Conservation (phyloP, 2,329 filamentous ascomycete genomes). For the Pestalotiopsis sp. region DNA sequence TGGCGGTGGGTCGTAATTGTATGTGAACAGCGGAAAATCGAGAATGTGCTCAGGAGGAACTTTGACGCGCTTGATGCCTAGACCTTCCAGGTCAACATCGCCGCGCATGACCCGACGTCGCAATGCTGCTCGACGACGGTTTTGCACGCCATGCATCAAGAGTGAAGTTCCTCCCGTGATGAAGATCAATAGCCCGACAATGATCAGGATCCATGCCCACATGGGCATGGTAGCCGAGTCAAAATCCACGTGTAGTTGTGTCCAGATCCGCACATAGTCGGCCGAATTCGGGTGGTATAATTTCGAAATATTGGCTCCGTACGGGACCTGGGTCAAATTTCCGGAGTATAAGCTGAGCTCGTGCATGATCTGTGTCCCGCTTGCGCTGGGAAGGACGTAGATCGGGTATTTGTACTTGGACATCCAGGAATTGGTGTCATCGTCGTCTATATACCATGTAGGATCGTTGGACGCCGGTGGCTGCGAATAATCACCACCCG, state of each 20-base stretch:
- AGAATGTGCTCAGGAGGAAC: conserved; percentile 74
- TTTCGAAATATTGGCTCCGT: conserved; percentile 56
- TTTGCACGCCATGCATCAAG: conserved; percentile 78
- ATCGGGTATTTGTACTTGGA: conserved; percentile 73
- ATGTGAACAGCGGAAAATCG: conserved; percentile 78
- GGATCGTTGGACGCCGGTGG: conserved; percentile 68
- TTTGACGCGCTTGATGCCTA: conserved; percentile 81
- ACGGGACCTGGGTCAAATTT: conserved; percentile 65
- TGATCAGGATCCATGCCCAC: conserved; percentile 77
- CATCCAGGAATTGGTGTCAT: conserved; percentile 65
- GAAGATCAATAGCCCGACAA: conserved; percentile 70
- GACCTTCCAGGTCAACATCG: conserved; percentile 82
- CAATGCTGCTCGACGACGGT: conserved; percentile 67
- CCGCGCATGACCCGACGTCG: conserved; percentile 73
- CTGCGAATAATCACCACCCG: conserved; percentile 55
- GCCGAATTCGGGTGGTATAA: conserved; percentile 57
- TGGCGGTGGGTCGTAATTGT: conserved; percentile 58
- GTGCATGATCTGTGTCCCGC: conserved; percentile 70
- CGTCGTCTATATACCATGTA: conserved; percentile 72
- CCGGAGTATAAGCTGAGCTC: conserved; percentile 79
- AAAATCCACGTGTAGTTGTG: conserved; percentile 51
- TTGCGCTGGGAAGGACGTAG: conserved; percentile 74
- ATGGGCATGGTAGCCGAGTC: conserved; percentile 65
- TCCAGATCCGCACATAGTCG: conserved; percentile 65
- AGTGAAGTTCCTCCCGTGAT: conserved; percentile 70